Evolutionary conservation across 2,329 filamentous ascomycete species (phyloP).

Genomic region (Fusarium sp.): DNA sequence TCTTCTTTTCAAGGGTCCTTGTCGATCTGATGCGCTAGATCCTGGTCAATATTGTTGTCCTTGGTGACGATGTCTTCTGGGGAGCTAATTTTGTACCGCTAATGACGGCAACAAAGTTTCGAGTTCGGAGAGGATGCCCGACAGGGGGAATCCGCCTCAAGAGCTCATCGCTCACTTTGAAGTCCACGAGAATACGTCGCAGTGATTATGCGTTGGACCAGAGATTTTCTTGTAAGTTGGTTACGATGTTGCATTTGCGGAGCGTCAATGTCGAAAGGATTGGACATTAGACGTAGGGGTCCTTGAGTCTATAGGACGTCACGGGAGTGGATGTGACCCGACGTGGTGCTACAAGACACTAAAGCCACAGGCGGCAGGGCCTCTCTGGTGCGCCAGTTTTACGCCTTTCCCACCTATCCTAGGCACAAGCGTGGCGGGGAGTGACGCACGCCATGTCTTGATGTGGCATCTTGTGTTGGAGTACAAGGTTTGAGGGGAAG

Average conservation of each 20-base stretch:
- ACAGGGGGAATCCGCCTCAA: slow-evolving; percentile 32
- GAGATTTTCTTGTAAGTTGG: slow-evolving; percentile 10
- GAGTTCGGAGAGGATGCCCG: slow-evolving; percentile 31
- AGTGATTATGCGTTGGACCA: slow-evolving; percentile 5
- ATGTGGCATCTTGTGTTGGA: slow-evolving; percentile 11
- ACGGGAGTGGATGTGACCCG: slow-evolving; percentile 18
- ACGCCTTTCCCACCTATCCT: slow-evolving; percentile 32
- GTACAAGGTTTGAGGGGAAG: slow-evolving; percentile 23
- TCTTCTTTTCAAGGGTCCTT: slow-evolving; percentile 25
- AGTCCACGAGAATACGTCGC: slow-evolving; percentile 6
- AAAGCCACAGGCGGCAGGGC: slow-evolving; percentile 19
- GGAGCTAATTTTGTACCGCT: slow-evolving; percentile 13
- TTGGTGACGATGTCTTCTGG: slow-evolving; percentile 30
- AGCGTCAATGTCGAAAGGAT: slow-evolving; percentile 18
- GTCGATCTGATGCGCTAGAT: slow-evolving; percentile 29
- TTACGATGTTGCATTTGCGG: slow-evolving; percentile 29
- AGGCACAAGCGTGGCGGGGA: slow-evolving; percentile 28
- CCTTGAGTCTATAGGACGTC: slow-evolving; percentile 15
- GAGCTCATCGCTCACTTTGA: slow-evolving; percentile 30
- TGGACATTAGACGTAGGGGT: slow-evolving; percentile 31
- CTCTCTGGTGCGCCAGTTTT: slow-evolving; percentile 6
- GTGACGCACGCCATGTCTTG: slow-evolving; percentile 35
- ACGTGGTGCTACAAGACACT: slow-evolving; percentile 21
- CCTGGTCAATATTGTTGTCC: slow-evolving; percentile 31
- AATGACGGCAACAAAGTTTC: slow-evolving; percentile 14